Evolutionary conservation across 2,329 filamentous ascomycete genomes (phyloP), one percentile per base, ranked within the genome.

Genomic region (Simplicillium sp.): DNA sequence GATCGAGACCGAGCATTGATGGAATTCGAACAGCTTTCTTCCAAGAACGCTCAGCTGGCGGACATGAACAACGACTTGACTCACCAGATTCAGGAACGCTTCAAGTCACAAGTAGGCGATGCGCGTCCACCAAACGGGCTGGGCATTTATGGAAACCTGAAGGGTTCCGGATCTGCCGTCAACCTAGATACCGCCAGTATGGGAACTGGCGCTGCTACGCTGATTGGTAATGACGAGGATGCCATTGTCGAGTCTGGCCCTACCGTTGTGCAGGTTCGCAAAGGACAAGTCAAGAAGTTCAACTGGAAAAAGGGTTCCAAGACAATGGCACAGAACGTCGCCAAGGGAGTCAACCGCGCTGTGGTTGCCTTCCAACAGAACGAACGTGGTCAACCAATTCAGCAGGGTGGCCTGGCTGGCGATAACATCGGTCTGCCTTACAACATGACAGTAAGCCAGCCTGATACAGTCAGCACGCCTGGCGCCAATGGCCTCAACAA

Each of bases 261-360:
- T n/a, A 92, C 94, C 45, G 85, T 97, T 29, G 85, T 97, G 45
- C 94, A 92, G 53, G 94, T 97, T 47, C 81, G 88, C 53, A 97
- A 96, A 66, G 88, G 85, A 25, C 88, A 95, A 57, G 80, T 84
- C 40, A 94, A 88, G 68, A 97, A 96, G 61, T 96, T 96, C 66
- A 95, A 95, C 66, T 97, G 92, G 89, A 95, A 96, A 73, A 95
- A 94, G 69, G 88, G 88, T 32, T 87, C 87, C 32, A 90, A 94
- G 64, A 89, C 86, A 42, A 82, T 97, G 52, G 89, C 89, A 20
- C 94, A 96, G 62, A 90, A 89, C 55, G 85, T 97, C 39, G 84
- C 85, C 46, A 96, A 96, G 67, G 88, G 89, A 39, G 80, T 97
- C 60, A 95, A 94, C 62, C 86, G 88, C 41, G 89, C 89, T 6